Percentiles rank a stretch among this genome's conserved stretches.
These are phyloP conservation scores for Aschersonia sp. DNA, from an alignment of 2,329 filamentous ascomycete species.

Conservation along the genomic window DNA sequence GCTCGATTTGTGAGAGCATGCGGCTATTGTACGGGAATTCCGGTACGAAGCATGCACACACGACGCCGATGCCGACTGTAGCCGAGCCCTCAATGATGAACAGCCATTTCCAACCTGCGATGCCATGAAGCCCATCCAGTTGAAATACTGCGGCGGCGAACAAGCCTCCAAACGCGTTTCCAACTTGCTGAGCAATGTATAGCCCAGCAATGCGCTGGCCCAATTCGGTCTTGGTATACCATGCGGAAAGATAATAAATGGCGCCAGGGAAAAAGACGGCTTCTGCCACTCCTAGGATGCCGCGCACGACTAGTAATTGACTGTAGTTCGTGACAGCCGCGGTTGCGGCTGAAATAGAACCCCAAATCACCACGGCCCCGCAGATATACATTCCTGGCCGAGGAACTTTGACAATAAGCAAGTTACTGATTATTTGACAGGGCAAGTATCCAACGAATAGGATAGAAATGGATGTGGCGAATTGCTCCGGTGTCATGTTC, in stretches of 20 bases:
- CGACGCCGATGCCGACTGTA: constrained; percentile 45
- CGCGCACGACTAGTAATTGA: constrained; percentile 19
- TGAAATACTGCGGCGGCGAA: constrained; percentile 48
- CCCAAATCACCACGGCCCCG: constrained; percentile 10
- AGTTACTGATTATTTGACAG: constrained; percentile 35
- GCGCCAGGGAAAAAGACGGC: constrained; percentile 36
- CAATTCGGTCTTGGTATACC: constrained; percentile 58
- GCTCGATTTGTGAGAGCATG: constrained; percentile 30
- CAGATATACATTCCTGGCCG: constrained; percentile 10
- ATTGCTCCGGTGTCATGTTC: constrained; percentile 21
- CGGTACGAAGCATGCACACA: constrained; percentile 37
- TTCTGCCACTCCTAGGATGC: constrained; percentile 22
- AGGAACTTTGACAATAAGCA: constrained; percentile 31
- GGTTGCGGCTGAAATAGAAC: constrained; percentile 16
- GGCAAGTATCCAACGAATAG: constrained; percentile 34
- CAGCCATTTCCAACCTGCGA: constrained; percentile 42
- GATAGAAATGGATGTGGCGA: constrained; percentile 14
- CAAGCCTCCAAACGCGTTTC: constrained; percentile 56
- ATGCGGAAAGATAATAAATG: constrained; percentile 47
- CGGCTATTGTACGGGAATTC: constrained; percentile 25
- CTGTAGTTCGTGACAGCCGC: constrained; percentile 25
- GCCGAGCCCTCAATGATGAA: constrained; percentile 48
- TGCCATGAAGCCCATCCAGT: constrained; percentile 42
- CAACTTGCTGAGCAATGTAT: constrained; percentile 54
- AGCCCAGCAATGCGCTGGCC: constrained; percentile 48